Percentiles rank a stretch among this genome's conserved stretches.
Evolutionary conservation across 495 filamentous ascomycete genomes (phyloP).

Genomic region (Xylaria nigripes): DNA sequence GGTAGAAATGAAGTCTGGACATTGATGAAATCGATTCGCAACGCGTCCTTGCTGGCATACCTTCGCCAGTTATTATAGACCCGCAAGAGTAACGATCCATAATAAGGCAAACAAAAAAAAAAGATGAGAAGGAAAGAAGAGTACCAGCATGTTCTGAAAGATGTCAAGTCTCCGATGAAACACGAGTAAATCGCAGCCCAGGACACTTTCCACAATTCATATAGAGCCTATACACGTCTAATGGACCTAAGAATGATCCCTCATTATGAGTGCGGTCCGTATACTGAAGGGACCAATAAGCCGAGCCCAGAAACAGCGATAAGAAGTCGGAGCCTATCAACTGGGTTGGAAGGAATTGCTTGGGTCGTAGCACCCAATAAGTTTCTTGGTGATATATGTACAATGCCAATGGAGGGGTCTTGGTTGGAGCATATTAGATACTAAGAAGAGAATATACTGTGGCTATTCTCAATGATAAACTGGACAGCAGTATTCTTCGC

Average conservation of each 20-base stretch:
- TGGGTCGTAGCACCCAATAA: background rate
- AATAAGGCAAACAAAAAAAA: slow-evolving; percentile 7
- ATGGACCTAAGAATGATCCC: background rate
- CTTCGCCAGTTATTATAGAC: background rate
- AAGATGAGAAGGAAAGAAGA: slow-evolving; percentile 3
- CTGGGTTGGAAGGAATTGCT: background rate
- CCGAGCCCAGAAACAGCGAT: background rate
- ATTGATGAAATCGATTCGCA: slow-evolving; percentile 1
- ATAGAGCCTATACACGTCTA: slow-evolving; percentile 14
- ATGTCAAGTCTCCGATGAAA: slow-evolving; percentile 27
- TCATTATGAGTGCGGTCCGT: background rate
- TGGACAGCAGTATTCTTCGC: slow-evolving; percentile 85
- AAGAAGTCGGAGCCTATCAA: slow-evolving; percentile 2
- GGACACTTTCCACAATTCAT: slow-evolving; percentile 16
- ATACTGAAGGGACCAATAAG: background rate
- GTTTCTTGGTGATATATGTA: slow-evolving; percentile 17
- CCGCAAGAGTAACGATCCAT: background rate
- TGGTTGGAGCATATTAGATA: background rate
- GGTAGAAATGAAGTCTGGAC: background rate
- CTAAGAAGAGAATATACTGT: slow-evolving; percentile 57
- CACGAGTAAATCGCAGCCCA: slow-evolving; percentile 21
- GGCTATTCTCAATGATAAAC: slow-evolving; percentile 79
- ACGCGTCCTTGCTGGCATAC: slow-evolving; percentile 1
- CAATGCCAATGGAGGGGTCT: slow-evolving; percentile 8
- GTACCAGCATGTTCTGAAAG: slow-evolving; percentile 23